Conservation (phyloP, 106 monocot genomes). For the Allium sativum region DNA sequence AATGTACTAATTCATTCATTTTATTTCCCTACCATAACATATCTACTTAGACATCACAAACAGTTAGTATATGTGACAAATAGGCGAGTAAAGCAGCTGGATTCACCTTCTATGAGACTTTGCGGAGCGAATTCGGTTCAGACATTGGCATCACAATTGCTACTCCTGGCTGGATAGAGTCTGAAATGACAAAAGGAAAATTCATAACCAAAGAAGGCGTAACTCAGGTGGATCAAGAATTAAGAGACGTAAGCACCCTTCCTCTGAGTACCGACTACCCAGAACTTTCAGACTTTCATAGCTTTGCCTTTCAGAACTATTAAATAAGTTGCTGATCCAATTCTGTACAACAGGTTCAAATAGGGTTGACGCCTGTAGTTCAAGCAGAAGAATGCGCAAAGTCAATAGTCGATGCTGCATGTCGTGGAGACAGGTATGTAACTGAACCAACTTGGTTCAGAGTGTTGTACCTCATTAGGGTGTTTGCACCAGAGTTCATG, state of each 20-base stretch:
- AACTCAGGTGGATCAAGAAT: slow-evolving; percentile 32
- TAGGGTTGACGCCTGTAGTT: slow-evolving; percentile 29
- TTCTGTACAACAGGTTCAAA: slow-evolving; percentile 10
- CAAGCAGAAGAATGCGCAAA: slow-evolving; percentile 31
- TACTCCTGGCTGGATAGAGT: slow-evolving; percentile 47
- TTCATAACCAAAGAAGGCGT: slow-evolving; percentile 32
- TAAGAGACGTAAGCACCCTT: slow-evolving; percentile 50
- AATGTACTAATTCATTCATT: slow-evolving; percentile 15
- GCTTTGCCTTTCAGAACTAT: no score
- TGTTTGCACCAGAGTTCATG: slow-evolving; percentile 30
- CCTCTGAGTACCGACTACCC: no score
- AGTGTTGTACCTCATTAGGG: slow-evolving; percentile 21
- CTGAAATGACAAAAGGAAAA: slow-evolving; percentile 53
- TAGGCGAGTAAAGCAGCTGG: slow-evolving; percentile 62
- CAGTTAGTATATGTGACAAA: background rate
- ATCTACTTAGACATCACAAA: background rate
- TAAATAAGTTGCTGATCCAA: no score
- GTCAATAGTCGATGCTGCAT: slow-evolving; percentile 30
- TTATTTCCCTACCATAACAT: background rate
- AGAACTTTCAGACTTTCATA: no score
- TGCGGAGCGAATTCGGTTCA: slow-evolving; percentile 35
- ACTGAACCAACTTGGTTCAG: slow-evolving; percentile 46
- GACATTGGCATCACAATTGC: slow-evolving; percentile 43
- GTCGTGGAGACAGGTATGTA: slow-evolving; percentile 30
- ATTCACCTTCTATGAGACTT: slow-evolving; percentile 56